Evolutionary conservation across 305 asterid genomes (phyloP).

Genomic region (Ilex paraguariensis): DNA sequence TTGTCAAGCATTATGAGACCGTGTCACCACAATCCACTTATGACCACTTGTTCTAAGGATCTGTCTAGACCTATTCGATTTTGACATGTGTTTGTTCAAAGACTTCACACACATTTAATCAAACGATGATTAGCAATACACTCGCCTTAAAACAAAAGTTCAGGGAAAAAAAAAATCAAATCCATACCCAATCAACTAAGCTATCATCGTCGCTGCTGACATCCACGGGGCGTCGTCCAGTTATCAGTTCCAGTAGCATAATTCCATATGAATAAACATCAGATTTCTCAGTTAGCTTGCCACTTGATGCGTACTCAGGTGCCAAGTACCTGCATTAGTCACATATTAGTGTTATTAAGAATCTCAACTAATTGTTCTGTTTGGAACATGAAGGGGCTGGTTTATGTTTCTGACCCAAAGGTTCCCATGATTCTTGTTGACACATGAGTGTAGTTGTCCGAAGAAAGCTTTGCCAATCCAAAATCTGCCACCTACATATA

Average conservation of each 20-base stretch:
- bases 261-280: constrained; percentile 66
- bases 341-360: too few relatives aligned
- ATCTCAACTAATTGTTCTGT: too few relatives aligned
- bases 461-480: constrained; percentile 66
- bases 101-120: too few relatives aligned
- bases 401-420: constrained; percentile 37
- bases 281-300: constrained; percentile 64
- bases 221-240: constrained; percentile 55
- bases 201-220: constrained; percentile 42
- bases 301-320: constrained; percentile 68
- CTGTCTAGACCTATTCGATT: too few relatives aligned
- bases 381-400: not conserved
- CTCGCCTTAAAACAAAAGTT: too few relatives aligned
- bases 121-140: too few relatives aligned
- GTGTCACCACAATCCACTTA: too few relatives aligned
- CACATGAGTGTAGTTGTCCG: constrained; percentile 57
- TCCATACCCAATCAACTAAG: constrained; percentile 57
- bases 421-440: constrained; percentile 81
- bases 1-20: too few relatives aligned
- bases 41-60: too few relatives aligned
- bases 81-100: too few relatives aligned
- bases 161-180: not conserved
- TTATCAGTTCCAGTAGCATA: constrained; percentile 63
- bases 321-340: constrained; percentile 45
- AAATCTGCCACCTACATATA: constrained; percentile 61